These are phyloP conservation scores for Tephrocybe sp. DNA, from an alignment of 768 basidiomycete genomes.

Conservation along the genomic window DNA sequence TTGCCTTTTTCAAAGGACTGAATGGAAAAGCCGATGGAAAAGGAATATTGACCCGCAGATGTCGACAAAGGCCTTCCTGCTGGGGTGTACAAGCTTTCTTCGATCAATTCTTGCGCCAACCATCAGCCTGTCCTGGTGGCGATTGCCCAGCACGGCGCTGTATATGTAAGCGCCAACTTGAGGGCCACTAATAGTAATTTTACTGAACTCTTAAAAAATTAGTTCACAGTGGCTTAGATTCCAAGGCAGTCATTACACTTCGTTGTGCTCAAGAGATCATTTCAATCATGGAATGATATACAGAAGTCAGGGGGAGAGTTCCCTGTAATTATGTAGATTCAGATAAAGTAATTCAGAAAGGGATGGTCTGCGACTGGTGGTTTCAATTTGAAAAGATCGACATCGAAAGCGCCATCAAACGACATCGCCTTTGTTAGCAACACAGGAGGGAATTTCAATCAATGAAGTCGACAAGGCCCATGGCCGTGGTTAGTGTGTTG, in stretches of 20 bases:
- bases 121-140: slow-evolving; percentile 61
- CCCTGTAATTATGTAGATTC: too few relatives aligned
- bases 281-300: too few relatives aligned
- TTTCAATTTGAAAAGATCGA: too few relatives aligned
- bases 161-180: slow-evolving; percentile 43
- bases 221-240: slow-evolving; percentile 27
- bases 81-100: slow-evolving; percentile 58
- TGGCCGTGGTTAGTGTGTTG: slow-evolving; percentile 27
- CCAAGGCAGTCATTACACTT: too few relatives aligned
- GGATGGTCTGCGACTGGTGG: too few relatives aligned
- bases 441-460: too few relatives aligned
- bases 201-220: neutral
- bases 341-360: too few relatives aligned
- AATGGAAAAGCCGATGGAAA: slow-evolving; percentile 39
- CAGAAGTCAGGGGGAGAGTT: too few relatives aligned
- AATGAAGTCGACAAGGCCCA: slow-evolving; percentile 22
- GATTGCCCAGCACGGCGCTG: slow-evolving; percentile 57
- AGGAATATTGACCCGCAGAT: slow-evolving; percentile 49
- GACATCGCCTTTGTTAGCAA: too few relatives aligned
- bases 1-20: slow-evolving; percentile 60
- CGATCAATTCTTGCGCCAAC: slow-evolving; percentile 59
- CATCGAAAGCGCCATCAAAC: too few relatives aligned
- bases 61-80: slow-evolving; percentile 57
- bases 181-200: neutral
- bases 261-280: too few relatives aligned